Evolutionary conservation across 768 basidiomycete species (phyloP).

Genomic region (Serendipita sp.): DNA sequence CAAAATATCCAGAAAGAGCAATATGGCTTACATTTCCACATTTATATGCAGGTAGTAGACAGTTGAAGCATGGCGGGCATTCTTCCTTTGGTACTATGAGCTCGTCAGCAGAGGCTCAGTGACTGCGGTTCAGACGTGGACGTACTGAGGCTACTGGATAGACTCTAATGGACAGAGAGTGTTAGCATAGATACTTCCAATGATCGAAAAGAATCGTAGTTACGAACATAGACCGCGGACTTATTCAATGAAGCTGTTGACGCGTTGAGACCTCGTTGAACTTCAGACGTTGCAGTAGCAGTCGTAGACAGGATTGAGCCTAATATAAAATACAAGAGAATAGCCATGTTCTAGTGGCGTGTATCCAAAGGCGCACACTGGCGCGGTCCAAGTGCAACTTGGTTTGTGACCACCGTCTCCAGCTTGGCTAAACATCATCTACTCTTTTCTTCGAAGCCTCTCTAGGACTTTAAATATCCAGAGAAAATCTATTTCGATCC

Average conservation of each 20-base stretch:
- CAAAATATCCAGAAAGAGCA: neutral
- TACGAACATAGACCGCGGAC: neutral
- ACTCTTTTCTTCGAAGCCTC: no score
- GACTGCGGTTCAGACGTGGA: neutral
- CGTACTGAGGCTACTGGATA: neutral
- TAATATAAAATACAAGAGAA: no score
- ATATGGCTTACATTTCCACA: conserved; percentile 49
- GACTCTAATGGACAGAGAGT: neutral
- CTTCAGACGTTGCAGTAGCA: no score
- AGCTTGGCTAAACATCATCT: no score
- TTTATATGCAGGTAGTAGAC: conserved; percentile 73
- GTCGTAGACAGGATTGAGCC: no score
- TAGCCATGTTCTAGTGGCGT: no score
- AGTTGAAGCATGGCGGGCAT: conserved; percentile 72
- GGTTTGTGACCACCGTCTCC: no score
- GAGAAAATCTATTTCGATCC: no score
- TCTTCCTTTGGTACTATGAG: conserved; percentile 11
- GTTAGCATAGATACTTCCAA: neutral
- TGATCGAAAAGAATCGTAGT: neutral
- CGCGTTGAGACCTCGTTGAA: no score
- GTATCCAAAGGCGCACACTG: no score
- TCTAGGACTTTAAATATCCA: no score
- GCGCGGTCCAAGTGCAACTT: no score
- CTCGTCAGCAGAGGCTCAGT: neutral
- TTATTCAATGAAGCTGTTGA: neutral